phyloP scores from a whole-genome alignment of 768 basidiomycete genomes.

The Tulasnella calospora region DNA sequence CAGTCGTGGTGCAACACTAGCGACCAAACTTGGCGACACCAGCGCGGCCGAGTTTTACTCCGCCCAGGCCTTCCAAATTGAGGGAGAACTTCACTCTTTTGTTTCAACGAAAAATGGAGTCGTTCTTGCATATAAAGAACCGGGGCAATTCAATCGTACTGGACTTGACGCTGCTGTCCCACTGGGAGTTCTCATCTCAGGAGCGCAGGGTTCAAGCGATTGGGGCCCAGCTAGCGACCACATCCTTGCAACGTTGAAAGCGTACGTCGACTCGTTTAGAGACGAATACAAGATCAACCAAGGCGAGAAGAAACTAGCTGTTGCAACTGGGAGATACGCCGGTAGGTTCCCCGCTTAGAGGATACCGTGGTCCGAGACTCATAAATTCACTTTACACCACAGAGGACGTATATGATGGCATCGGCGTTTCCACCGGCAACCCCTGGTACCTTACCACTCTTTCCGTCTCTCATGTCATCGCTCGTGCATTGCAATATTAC shows the following conservation, averaged over 20 bases:
- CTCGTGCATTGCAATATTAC: constrained; percentile 19
- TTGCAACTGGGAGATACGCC: constrained; percentile 34
- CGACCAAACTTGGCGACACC: constrained; percentile 22
- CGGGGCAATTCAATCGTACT: constrained; percentile 26
- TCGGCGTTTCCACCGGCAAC: constrained; percentile 34
- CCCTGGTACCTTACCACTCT: constrained; percentile 35
- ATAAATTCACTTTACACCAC: background rate
- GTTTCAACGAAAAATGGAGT: constrained; percentile 11
- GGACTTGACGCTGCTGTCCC: constrained; percentile 36
- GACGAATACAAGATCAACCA: constrained; percentile 36
- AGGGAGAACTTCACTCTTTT: constrained; percentile 31
- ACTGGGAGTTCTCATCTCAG: constrained; percentile 33
- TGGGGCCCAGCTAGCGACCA: constrained; percentile 27
- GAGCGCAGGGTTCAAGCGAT: constrained; percentile 17
- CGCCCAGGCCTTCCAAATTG: constrained; percentile 8
- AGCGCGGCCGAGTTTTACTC: constrained; percentile 12
- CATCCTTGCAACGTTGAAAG: constrained; percentile 32
- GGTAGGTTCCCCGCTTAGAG: constrained; percentile 28
- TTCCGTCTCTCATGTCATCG: constrained; percentile 23
- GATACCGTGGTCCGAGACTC: background rate
- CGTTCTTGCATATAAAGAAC: constrained; percentile 7
- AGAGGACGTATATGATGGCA: constrained; percentile 39
- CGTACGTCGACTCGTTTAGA: constrained; percentile 34
- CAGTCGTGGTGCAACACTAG: constrained; percentile 33
- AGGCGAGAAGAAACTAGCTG: constrained; percentile 29